A percentile compares a stretch with the other conserved stretches of the same genome.
Evolutionary conservation across 768 basidiomycete species (phyloP).

Genomic region (Podaxis mareebaensis): DNA sequence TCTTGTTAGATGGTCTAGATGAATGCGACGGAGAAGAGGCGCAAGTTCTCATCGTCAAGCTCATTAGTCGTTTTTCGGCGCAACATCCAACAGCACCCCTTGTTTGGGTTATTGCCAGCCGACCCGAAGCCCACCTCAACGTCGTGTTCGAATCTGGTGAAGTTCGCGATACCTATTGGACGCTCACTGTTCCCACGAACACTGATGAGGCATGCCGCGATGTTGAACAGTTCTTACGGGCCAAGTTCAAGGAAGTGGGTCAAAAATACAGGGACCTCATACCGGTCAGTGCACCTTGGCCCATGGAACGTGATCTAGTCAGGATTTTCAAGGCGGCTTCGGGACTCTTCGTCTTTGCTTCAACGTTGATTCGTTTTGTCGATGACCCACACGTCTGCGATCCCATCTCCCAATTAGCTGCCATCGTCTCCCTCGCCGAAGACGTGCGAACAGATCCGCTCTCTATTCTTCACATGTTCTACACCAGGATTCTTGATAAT

Average conservation of each 20-base stretch:
- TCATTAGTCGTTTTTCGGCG: background rate
- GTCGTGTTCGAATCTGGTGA: background rate
- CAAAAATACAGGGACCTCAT: background rate
- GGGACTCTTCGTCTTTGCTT: conserved; percentile 1
- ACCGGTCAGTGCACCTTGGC: background rate
- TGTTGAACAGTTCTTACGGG: background rate
- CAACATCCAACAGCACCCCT: background rate
- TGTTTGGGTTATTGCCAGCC: conserved; percentile 3
- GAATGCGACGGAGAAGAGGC: too few relatives aligned
- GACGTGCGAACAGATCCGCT: background rate
- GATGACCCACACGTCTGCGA: background rate
- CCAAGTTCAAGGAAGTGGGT: background rate
- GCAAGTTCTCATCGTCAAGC: too few relatives aligned
- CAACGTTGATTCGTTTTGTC: background rate
- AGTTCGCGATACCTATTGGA: background rate
- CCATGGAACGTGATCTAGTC: background rate
- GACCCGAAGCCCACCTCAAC: conserved; percentile 2
- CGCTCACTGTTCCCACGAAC: background rate
- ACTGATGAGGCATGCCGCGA: background rate
- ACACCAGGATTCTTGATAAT: background rate
- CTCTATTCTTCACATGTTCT: background rate
- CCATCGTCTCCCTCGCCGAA: background rate
- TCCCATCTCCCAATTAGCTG: background rate
- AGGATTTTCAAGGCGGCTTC: background rate
- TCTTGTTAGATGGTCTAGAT: conserved; percentile 3